Evolutionary conservation across 768 basidiomycete genomes (phyloP), one percentile per base, ranked within the genome.

Genomic region (Naematelia aurantialba): DNA sequence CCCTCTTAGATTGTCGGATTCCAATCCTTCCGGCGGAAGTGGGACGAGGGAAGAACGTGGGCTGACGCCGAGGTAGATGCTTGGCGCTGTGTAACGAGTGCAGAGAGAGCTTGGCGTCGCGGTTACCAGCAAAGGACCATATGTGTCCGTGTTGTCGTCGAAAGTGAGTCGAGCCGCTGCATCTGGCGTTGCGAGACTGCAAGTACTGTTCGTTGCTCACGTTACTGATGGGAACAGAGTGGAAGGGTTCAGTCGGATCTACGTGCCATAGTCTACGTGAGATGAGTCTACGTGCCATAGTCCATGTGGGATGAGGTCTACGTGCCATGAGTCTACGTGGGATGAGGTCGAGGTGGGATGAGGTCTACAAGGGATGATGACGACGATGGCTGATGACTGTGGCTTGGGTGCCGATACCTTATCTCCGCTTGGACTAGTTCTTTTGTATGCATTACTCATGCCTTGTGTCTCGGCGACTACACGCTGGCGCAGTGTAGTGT

Each of bases 81-180:
- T 54, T 73, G 45, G 72, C 72, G 5, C 26, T 73, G 22, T 73
- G 72, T 59, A 69, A 73, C 48, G 72, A 73, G 13, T 73, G 72
- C 50, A 48, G 72, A 53, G 69, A 70, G 53, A 70, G 60, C 62
- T 47, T 73, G 14, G 69, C 72, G n/a, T 50, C 69, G 31, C 58
- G 72, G 51, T 49, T 73, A n/a, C 45, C 69, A 13, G 65, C 69
- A 13, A 61, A 65, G 46, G 69, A 73, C 42, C 72, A 73, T 58
- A 63, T 73, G 63, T 73, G 72, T 53, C 72, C 72, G 47, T 73
- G 52, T 52, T 52, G 52, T 30, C 25, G 52, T 19, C 27, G 52
- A 29, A 52, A 52, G 52, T 52, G 48, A 65, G 62, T 64, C 22
- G 10, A 8, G 11, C 30, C 14, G 21, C 27, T 26, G 5, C 45